phyloP scores from a whole-genome alignment of 352 stramenopile genomes.

The Phytophthora sojae region DNA sequence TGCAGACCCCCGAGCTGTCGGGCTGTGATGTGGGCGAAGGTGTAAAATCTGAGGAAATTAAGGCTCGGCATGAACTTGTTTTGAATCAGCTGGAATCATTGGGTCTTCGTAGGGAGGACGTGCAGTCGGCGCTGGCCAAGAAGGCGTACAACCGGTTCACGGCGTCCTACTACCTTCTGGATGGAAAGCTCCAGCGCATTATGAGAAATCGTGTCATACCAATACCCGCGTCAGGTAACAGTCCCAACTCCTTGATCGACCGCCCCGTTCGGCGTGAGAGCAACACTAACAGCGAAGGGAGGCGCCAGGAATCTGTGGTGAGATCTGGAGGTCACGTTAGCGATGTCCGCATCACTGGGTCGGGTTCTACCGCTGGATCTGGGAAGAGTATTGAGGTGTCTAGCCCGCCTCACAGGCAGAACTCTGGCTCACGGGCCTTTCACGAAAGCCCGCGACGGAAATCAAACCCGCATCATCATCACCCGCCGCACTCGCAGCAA shows the following conservation, averaged over 20 bases:
- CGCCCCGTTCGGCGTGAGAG: conserved; percentile 10
- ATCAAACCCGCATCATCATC: conserved; percentile 20
- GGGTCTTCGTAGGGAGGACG: conserved; percentile 48
- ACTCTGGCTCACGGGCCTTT: conserved; percentile 6
- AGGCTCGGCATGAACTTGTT: conserved; percentile 48
- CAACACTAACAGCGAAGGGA: conserved; percentile 16
- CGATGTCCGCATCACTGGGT: conserved; percentile 6
- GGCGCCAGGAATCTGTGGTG: conserved; percentile 21
- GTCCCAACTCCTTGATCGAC: background rate
- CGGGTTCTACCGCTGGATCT: conserved; percentile 8
- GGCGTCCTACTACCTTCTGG: conserved; percentile 80
- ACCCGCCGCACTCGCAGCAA: conserved; percentile 19
- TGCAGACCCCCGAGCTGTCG: conserved; percentile 27
- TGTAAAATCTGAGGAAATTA: conserved; percentile 22
- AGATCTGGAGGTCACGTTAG: conserved; percentile 14
- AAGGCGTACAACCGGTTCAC: conserved; percentile 77
- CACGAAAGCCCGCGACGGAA: conserved; percentile 22
- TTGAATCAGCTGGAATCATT: conserved; percentile 60
- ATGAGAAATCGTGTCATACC: conserved; percentile 40
- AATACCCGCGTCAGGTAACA: conserved; percentile 7
- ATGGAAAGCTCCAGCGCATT: conserved; percentile 58
- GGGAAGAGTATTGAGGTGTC: conserved; percentile 9
- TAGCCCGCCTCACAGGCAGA: conserved; percentile 14
- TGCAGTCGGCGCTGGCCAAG: conserved; percentile 54
- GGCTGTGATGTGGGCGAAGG: conserved; percentile 3